Conservation (phyloP, 306 rosid genomes). For the Vigna mungo region DNA sequence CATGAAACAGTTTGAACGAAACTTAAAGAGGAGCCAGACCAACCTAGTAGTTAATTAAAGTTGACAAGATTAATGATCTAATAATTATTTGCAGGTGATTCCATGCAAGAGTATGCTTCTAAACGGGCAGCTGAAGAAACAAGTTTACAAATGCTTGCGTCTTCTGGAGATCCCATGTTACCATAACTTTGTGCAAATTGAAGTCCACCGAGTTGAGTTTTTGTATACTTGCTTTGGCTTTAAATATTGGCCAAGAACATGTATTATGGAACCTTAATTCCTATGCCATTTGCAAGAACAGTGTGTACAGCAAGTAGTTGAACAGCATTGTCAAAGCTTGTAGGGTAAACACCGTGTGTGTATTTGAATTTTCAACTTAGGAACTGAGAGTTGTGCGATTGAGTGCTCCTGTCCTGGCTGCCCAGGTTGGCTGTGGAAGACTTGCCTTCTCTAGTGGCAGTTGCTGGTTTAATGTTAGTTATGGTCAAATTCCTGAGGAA, state of each 20-base stretch:
- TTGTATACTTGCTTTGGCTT: constrained; percentile 41
- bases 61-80: constrained; percentile 34
- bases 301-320: constrained; percentile 79
- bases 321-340: constrained; percentile 59
- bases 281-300: constrained; percentile 62
- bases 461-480: constrained; percentile 69
- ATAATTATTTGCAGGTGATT: constrained; percentile 71
- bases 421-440: constrained; percentile 97
- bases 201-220: constrained; percentile 46
- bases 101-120: constrained; percentile 69
- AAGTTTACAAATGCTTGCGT: constrained; percentile 70
- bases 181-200: constrained; percentile 58
- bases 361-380: constrained; percentile 67
- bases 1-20: constrained; percentile 29
- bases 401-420: constrained; percentile 87
- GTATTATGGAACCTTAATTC: constrained; percentile 49
- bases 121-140: constrained; percentile 74
- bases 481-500: constrained; percentile 57
- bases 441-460: constrained; percentile 99
- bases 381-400: constrained; percentile 60
- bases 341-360: constrained; percentile 58
- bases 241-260: constrained; percentile 48
- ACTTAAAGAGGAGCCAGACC: constrained; percentile 24
- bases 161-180: constrained; percentile 93
- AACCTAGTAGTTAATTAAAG: constrained; percentile 23